A percentile compares a stretch with the other conserved stretches of the same genome.
These are phyloP conservation scores for Podospora fimiseda DNA, from an alignment of 495 filamentous ascomycete species.

Conservation along the genomic window DNA sequence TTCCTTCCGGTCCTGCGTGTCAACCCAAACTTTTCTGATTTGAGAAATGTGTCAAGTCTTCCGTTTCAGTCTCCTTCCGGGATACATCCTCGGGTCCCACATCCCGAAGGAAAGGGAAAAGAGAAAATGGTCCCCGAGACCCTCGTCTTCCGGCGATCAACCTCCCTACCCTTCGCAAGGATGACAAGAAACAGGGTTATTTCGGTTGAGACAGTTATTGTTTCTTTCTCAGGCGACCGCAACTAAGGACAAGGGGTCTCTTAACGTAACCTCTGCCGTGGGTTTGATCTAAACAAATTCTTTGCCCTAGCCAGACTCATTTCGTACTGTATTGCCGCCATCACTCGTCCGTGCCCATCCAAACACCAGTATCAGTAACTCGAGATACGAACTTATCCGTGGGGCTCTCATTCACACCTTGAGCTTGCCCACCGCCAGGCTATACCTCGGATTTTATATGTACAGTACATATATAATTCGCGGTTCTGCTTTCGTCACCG, in stretches of 20 bases:
- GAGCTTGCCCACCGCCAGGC: background rate
- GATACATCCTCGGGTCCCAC: background rate
- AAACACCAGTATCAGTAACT: background rate
- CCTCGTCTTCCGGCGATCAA: background rate
- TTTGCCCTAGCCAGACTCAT: background rate
- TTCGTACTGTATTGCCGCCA: too few species aligned
- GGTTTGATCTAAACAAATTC: background rate
- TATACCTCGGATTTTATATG: background rate
- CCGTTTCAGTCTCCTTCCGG: background rate
- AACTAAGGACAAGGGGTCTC: background rate
- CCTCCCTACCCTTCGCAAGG: background rate
- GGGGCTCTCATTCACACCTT: background rate
- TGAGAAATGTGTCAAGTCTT: background rate
- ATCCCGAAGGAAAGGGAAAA: slow-evolving; percentile 3
- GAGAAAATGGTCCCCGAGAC: background rate
- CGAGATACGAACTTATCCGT: background rate
- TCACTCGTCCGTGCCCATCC: background rate
- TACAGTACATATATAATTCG: too few species aligned
- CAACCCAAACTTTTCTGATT: background rate
- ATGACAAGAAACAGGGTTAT: background rate
- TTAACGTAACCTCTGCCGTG: background rate
- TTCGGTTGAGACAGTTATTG: slow-evolving; percentile 8
- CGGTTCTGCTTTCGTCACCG: background rate
- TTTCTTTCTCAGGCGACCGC: slow-evolving; percentile 4
- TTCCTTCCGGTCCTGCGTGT: background rate